These are phyloP conservation scores for Sisymbrium altissimum DNA, from an alignment of 345 rosid species.

Conservation along the genomic window DNA sequence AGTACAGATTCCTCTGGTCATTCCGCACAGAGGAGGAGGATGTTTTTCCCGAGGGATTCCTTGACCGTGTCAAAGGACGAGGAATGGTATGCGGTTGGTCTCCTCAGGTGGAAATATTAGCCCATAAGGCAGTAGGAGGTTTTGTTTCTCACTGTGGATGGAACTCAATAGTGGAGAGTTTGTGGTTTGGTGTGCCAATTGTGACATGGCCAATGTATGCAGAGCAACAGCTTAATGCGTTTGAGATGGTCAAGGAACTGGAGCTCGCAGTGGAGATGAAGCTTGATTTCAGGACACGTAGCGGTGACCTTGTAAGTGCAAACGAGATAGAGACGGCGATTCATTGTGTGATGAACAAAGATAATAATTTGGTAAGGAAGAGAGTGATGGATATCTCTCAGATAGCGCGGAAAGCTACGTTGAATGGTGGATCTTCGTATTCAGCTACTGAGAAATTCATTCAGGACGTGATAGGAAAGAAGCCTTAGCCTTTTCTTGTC, in stretches of 20 bases:
- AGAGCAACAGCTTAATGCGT: slow-evolving; percentile 38
- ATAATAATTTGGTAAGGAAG: slow-evolving; percentile 21
- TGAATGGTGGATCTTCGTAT: slow-evolving; percentile 35
- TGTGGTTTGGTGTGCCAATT: slow-evolving; percentile 40
- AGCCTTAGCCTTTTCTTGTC: neutral
- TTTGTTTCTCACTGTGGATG: slow-evolving; percentile 39
- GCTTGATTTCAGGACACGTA: slow-evolving; percentile 17
- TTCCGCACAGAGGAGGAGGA: slow-evolving; percentile 30
- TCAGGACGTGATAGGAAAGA: slow-evolving; percentile 14
- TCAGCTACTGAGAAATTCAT: slow-evolving; percentile 16
- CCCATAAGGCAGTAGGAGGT: slow-evolving; percentile 34
- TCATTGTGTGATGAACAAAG: slow-evolving; percentile 23
- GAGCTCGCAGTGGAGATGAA: slow-evolving; percentile 25
- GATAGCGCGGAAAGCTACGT: slow-evolving; percentile 14
- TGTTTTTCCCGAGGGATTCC: slow-evolving; percentile 38
- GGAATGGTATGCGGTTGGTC: slow-evolving; percentile 40
- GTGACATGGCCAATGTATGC: slow-evolving; percentile 42
- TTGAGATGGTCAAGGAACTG: slow-evolving; percentile 34
- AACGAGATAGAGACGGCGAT: slow-evolving; percentile 35
- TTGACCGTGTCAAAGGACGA: slow-evolving; percentile 29
- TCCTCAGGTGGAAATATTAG: slow-evolving; percentile 35
- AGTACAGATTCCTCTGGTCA: slow-evolving; percentile 43
- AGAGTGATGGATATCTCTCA: slow-evolving; percentile 23
- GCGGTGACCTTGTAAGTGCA: slow-evolving; percentile 29
- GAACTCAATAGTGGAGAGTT: slow-evolving; percentile 35